Base-by-base conservation (phyloP, 2,329 filamentous ascomycete species). In the Septoria linicola region DNA sequence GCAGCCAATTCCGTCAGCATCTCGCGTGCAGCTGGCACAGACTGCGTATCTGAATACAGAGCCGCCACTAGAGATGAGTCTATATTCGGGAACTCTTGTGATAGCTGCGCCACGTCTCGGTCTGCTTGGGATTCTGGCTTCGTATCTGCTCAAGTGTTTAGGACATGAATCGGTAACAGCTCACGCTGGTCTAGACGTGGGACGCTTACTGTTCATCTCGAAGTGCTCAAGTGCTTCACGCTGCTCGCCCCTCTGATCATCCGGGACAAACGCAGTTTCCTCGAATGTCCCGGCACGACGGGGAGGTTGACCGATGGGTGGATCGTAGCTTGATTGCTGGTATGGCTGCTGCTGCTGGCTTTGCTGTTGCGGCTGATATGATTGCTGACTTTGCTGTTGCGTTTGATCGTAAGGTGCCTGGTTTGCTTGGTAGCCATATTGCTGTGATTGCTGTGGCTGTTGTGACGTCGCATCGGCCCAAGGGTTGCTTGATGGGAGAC, bases 61-160 rank as follows among this genome's bases (percentile, higher is more conserved):
- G 73, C 73, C 8, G 73, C 73, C 54, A 75, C 71, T 59, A 75
- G 54, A 49, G 66, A 70, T 2, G 69, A 67, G 59, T 75, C 73
- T n/a, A 75, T 59, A n/a, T 59, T 64, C 1, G 73, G 73, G 46
- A 73, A 75, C 61, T 75, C 72, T 13, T 67, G 53, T 62, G 72
- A 67, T 58, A 75, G 55, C 23, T 65, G 65, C 53, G 68, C 72
- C 19, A 74, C 69, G 52, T 75, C 71, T 17, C 64, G 61, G 45
- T 75, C 73, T 31, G 70, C 67, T 37, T 71, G 65, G 21, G 64
- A 65, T 61, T 71, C 55, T 49, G 57, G 55, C 55, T 68, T 47
- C 14, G 57, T 51, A 34, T 70, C 23, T 27, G n/a, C n/a, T n/a
- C n/a, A n/a, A n/a, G n/a, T n/a, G n/a, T n/a, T n/a, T n/a, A n/a